A percentile compares a stretch with the other conserved stretches of the same genome.
These are phyloP conservation scores for Senecio squalidus DNA, from an alignment of 140 eudicot species.

Conservation along the genomic window DNA sequence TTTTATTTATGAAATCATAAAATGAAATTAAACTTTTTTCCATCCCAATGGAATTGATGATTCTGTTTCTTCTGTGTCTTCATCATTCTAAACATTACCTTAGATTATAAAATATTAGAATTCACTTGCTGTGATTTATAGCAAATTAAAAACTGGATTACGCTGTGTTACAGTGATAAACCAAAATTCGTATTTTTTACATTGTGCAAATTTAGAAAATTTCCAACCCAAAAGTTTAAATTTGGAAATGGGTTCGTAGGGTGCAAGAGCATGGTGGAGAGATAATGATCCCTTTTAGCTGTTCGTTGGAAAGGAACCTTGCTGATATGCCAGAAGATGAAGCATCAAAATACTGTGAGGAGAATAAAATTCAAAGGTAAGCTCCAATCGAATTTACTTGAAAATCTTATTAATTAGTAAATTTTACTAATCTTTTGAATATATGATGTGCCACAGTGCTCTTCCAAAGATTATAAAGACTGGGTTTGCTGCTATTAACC, in stretches of 20 bases:
- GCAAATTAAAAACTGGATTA: no score
- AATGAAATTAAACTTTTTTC: no score
- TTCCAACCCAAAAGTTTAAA: background rate
- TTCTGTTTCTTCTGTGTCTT: no score
- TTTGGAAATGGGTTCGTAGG: conserved; percentile 34
- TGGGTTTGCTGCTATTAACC: conserved; percentile 92
- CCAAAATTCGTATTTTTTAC: background rate
- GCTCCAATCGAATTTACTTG: background rate
- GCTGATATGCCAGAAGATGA: conserved; percentile 67
- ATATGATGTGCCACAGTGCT: conserved; percentile 48
- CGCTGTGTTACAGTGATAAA: no score
- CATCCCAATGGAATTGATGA: no score
- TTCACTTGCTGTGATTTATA: no score
- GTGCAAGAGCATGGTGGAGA: conserved; percentile 99
- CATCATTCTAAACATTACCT: no score
- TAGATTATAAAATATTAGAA: no score
- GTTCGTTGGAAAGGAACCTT: conserved; percentile 83
- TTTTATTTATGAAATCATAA: no score
- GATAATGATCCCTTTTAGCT: conserved; percentile 83
- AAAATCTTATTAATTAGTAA: no score
- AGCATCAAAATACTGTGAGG: conserved; percentile 72
- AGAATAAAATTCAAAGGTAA: conserved; percentile 73
- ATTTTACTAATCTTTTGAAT: no score
- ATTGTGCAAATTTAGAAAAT: background rate
- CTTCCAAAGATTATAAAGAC: conserved; percentile 96